These are phyloP conservation scores for Boechera divaricarpa DNA, from an alignment of 345 rosid genomes.

Conservation along the genomic window DNA sequence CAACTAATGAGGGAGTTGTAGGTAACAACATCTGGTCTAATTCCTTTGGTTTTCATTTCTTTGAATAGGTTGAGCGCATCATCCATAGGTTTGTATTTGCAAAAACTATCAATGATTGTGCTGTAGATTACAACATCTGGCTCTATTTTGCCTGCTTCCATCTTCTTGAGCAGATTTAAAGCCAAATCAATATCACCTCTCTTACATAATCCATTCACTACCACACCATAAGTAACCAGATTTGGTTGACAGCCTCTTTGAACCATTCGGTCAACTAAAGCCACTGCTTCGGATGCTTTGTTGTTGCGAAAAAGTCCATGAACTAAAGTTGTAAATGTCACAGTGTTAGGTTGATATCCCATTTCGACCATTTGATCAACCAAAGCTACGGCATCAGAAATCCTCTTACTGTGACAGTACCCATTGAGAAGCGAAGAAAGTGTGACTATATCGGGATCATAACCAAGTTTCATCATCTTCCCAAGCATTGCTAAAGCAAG, in stretches of 20 bases:
- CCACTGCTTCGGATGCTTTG: background rate
- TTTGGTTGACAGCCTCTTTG: accelerated
- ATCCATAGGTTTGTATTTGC: background rate
- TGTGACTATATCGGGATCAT: background rate
- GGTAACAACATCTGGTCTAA: background rate
- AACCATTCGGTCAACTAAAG: background rate
- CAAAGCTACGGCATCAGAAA: background rate
- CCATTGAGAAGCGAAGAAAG: too few species aligned
- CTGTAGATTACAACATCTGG: background rate
- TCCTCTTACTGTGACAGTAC: background rate
- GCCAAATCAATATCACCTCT: slow-evolving; percentile 15
- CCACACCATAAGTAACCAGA: background rate
- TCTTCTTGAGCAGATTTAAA: slow-evolving; percentile 7
- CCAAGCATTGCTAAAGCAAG: background rate
- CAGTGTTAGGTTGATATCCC: background rate
- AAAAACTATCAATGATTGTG: slow-evolving; percentile 13
- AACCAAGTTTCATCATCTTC: background rate
- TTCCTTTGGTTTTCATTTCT: background rate
- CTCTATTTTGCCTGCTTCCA: background rate
- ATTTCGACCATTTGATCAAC: slow-evolving; percentile 7
- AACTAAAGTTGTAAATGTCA: background rate
- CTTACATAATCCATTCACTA: background rate
- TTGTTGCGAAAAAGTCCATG: slow-evolving; percentile 21
- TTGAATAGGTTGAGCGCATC: slow-evolving; percentile 9
- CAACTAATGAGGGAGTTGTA: background rate